Evolutionary conservation across 169 alveolate species (phyloP), one percentile per base, ranked within the genome.

Genomic region (Neospora caninum): DNA sequence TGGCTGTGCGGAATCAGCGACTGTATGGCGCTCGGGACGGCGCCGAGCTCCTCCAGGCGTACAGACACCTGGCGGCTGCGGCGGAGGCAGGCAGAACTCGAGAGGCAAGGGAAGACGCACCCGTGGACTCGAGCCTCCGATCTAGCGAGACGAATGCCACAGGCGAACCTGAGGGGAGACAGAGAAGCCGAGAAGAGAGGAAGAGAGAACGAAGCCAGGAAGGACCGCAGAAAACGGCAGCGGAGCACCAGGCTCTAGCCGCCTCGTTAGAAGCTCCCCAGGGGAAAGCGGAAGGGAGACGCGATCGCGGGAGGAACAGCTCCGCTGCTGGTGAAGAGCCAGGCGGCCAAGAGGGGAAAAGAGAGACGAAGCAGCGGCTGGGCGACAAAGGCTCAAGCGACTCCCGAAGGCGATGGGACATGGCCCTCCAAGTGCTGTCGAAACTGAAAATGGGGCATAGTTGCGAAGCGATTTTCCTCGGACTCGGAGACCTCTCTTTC

Each of bases 401-500:
- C 45, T 43, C 34, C 42, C n/a, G 39, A 36, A 29, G 41, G 29
- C 53, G 89, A 38, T 82, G 89, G 89, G 41, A 42, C 27, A 0
- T 13, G 64, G 41, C 34, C 41, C 89, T 41, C n/a, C 89, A 82
- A 31, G 41, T 82, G 20, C 64, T 82, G n/a, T 0, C 69, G 41
- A 22, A 49, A 29, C 64, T 82, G 89, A 82, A 82, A 25, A 31
- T 25, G 18, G 67, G 67, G 7, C 67, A 82, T 39, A 82, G 89
- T 36, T 82, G 89, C 31, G 89, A 82, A 27, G 89, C 89, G n/a
- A 82, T 82, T 36, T 82, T 82, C 64, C 89, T 82, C 64, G 89
- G 89, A 13, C 64, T 82, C 2, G 89, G 89, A 39, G 89, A 82
- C 39, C 89, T 82, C 41, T 41, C 89, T 38, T 43, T 29, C 16